Conservation (phyloP, 768 basidiomycete species). For the Vararia minispora region DNA sequence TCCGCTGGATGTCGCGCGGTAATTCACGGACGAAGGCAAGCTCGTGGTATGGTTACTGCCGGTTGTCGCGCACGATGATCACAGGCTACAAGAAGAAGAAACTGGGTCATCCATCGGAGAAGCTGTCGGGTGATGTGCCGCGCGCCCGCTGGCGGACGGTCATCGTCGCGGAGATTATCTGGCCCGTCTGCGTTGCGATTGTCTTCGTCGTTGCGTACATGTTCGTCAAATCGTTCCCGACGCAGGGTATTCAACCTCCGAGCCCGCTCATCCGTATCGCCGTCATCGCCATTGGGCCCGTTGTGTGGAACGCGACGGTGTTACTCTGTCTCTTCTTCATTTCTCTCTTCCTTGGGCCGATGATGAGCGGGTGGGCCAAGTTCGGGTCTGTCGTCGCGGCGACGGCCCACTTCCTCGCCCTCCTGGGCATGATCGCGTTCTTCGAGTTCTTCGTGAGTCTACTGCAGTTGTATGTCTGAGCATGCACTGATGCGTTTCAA, state of each 20-base stretch:
- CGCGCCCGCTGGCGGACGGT: conserved; percentile 83
- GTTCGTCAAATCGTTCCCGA: conserved; percentile 89
- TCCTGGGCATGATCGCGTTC: conserved; percentile 78
- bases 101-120: conserved; percentile 95
- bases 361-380: conserved; percentile 74
- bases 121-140: conserved; percentile 88
- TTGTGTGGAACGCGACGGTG: conserved; percentile 90
- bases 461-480: conserved; percentile 24
- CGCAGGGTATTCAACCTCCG: conserved; percentile 54
- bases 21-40: conserved; percentile 95
- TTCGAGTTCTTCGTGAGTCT: conserved; percentile 90
- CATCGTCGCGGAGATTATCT: conserved; percentile 73
- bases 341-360: conserved; percentile 86
- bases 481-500: conserved; percentile 21
- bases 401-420: conserved; percentile 70
- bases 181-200: conserved; percentile 64
- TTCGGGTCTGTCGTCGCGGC: conserved; percentile 93
- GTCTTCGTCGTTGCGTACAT: conserved; percentile 81
- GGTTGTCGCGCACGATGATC: conserved; percentile 92
- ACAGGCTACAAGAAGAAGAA: conserved; percentile 99
- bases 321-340: conserved; percentile 79
- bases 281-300: conserved; percentile 82
- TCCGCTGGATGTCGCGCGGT: conserved; percentile 99
- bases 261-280: conserved; percentile 84
- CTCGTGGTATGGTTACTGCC: conserved; percentile 99